These are phyloP conservation scores for Avena insularis DNA, from an alignment of 176 grass and related monocot genomes.

Conservation along the genomic window DNA sequence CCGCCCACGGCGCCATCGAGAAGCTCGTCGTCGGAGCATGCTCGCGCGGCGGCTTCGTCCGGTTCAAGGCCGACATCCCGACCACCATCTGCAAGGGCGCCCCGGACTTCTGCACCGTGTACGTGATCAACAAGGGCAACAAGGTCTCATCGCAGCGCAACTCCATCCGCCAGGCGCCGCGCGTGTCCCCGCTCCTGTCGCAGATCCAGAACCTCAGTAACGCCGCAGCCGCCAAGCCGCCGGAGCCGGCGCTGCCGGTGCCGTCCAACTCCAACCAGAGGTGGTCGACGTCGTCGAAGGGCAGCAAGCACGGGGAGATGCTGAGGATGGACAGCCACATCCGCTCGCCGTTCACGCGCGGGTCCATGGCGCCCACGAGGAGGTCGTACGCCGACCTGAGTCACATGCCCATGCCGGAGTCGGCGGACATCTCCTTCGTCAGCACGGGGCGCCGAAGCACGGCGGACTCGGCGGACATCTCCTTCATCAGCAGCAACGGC, in stretches of 20 bases:
- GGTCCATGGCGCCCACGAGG: slow-evolving; percentile 14
- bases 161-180: slow-evolving; percentile 63
- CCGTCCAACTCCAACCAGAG: slow-evolving; percentile 31
- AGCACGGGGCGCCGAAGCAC: too few species aligned
- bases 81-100: slow-evolving; percentile 69
- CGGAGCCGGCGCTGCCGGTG: not conserved
- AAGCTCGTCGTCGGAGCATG: slow-evolving; percentile 76
- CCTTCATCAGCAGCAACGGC: slow-evolving; percentile 25
- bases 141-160: slow-evolving; percentile 60
- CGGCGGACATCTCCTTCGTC: slow-evolving; percentile 86
- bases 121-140: slow-evolving; percentile 77
- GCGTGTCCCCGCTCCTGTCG: slow-evolving; percentile 63
- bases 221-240: not conserved
- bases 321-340: slow-evolving; percentile 41
- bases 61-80: slow-evolving; percentile 81
- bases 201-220: slow-evolving; percentile 44
- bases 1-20: slow-evolving; percentile 59
- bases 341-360: slow-evolving; percentile 75
- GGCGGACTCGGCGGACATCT: slow-evolving; percentile 21
- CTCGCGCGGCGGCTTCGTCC: slow-evolving; percentile 62
- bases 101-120: slow-evolving; percentile 84
- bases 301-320: slow-evolving; percentile 39
- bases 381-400: slow-evolving; percentile 61
- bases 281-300: slow-evolving; percentile 44
- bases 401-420: slow-evolving; percentile 61